Percentiles rank a stretch among this genome's conserved stretches.
Conservation (phyloP, 2,329 filamentous ascomycete species). For the Juglanconis juglandina region DNA sequence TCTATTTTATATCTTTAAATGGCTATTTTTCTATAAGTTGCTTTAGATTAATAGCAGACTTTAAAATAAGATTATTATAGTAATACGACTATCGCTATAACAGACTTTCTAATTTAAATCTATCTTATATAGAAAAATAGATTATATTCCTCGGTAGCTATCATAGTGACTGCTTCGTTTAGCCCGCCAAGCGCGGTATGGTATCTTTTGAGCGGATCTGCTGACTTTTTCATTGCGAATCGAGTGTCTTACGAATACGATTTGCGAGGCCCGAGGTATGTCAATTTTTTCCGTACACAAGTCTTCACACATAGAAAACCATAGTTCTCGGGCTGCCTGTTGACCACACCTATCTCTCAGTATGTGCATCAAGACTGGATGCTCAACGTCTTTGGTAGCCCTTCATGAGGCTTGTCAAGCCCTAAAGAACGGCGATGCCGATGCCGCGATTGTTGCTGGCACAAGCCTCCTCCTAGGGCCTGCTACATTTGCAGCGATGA, state of each 20-base stretch:
- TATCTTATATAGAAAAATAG: background rate
- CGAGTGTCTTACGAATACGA: conserved; percentile 26
- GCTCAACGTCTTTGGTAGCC: conserved; percentile 30
- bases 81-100: no score
- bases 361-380: conserved; percentile 31
- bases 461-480: conserved; percentile 27
- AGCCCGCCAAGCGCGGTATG: no score
- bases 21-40: no score
- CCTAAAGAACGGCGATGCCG: conserved; percentile 26
- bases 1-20: no score
- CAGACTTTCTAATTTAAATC: background rate
- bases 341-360: conserved; percentile 19
- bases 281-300: no score
- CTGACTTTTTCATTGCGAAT: conserved; percentile 17
- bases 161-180: no score
- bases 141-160: no score
- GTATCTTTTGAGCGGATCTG: background rate
- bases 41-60: no score
- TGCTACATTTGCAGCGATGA: conserved; percentile 21
- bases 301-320: no score
- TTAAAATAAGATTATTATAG: no score
- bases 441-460: conserved; percentile 25
- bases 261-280: conserved; percentile 19
- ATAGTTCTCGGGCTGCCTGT: no score
- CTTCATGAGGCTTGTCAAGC: conserved; percentile 31